A percentile compares a stretch with the other conserved stretches of the same genome.
Evolutionary conservation across 1,284 basidiomycete species (phyloP).

Genomic region (Apiotrichum veenhuisii): DNA sequence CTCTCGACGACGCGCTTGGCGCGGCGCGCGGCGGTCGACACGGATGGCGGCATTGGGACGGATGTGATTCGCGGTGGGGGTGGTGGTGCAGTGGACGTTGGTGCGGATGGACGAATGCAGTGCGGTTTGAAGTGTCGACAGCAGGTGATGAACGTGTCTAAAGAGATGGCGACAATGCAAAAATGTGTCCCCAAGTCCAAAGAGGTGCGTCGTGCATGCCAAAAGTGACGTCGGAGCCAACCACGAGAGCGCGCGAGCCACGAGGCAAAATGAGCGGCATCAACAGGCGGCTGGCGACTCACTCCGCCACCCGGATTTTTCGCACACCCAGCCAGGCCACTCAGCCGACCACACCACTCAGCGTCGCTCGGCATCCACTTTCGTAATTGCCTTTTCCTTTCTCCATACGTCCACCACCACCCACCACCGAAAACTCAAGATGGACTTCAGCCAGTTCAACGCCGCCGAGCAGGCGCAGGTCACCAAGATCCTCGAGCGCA

Average conservation of each 20-base stretch:
- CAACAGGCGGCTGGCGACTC: neutral
- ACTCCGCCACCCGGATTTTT: neutral
- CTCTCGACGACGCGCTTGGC: slow-evolving; percentile 26
- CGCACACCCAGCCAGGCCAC: neutral
- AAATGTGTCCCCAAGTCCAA: too few species aligned
- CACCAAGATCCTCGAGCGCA: slow-evolving; percentile 82
- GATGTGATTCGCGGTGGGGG: neutral
- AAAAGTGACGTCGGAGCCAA: too few species aligned
- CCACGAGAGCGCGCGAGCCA: neutral
- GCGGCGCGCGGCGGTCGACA: slow-evolving; percentile 22
- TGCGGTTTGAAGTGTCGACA: neutral
- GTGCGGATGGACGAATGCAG: neutral
- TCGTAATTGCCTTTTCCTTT: too few species aligned
- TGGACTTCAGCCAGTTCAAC: slow-evolving; percentile 85
- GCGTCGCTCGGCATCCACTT: too few species aligned
- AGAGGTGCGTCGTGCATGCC: too few species aligned
- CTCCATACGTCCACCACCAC: neutral
- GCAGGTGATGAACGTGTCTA: neutral
- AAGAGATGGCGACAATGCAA: too few species aligned
- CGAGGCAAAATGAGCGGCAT: neutral
- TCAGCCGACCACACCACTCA: neutral
- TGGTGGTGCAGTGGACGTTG: neutral
- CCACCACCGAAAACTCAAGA: slow-evolving; percentile 38
- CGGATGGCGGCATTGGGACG: slow-evolving; percentile 12
- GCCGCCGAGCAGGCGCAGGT: slow-evolving; percentile 83